Evolutionary conservation across 768 basidiomycete genomes (phyloP).

Genomic region (Suillus ampliporus): DNA sequence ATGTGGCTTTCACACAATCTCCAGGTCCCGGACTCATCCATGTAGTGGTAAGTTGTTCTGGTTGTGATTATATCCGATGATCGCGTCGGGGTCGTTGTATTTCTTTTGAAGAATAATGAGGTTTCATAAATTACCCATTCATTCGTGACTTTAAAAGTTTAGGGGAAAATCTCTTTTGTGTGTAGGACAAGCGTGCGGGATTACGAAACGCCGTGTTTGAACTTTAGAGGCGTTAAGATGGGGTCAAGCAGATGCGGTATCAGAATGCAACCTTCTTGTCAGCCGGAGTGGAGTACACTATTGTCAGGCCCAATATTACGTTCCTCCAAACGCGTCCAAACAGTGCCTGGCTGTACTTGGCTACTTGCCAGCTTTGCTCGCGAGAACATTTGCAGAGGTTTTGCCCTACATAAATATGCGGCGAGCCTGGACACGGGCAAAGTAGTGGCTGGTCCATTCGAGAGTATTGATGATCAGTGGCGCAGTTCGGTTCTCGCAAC

Average conservation of each 20-base stretch:
- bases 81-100: background rate
- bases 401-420: background rate
- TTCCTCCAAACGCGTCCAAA: background rate
- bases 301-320: background rate
- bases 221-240: constrained; percentile 8
- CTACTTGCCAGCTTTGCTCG: background rate
- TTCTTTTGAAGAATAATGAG: background rate
- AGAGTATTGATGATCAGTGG: background rate
- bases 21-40: background rate
- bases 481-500: background rate
- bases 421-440: background rate
- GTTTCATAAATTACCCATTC: background rate
- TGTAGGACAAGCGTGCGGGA: background rate
- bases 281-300: background rate
- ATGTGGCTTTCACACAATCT: background rate
- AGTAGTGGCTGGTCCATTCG: background rate
- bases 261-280: background rate
- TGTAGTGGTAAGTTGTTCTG: background rate
- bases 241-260: background rate
- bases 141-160: background rate
- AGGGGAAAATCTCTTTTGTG: background rate
- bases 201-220: background rate
- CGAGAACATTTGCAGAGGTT: background rate
- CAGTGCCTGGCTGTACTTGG: background rate
- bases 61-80: background rate